Base-by-base conservation (phyloP, 2,329 filamentous ascomycete species). In the Fusarium virguliforme region DNA sequence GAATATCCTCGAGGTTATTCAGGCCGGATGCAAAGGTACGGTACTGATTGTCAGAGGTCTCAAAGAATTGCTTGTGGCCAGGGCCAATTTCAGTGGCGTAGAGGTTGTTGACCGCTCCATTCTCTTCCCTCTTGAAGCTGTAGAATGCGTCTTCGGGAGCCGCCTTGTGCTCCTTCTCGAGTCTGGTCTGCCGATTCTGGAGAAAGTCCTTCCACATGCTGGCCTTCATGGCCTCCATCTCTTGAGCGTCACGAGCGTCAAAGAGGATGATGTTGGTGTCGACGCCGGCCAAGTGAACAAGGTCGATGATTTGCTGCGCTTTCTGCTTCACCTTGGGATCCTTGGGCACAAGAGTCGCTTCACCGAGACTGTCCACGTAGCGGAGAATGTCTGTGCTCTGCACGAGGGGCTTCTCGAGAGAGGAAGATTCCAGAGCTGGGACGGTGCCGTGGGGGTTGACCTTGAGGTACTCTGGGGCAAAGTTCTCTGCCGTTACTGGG, bases 361-460 rank as follows among this genome's bases (percentile, higher is more conserved):
- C 32, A 0, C 57, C 35, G 1, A 71, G 38, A 5, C 38, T 38
- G 30, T 73, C 67, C 10, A 73, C 30, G 46, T 72, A 62, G 7
- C 67, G 65, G 26, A 67, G 62, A 35, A 72, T 53, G 30, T 67
- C 70, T 7, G 53, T 57, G 56, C 65, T 74, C 28, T 71, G 58
- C 10, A 55, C 54, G 4, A 71, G 51, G 4, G 70, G 68, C 32
- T 48, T 54, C 15, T 58, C 40, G 13, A 72, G 67, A 1, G 65
- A 54, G 4, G 71, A 48, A 8, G 70, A 67, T 4, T 38, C 60
- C 24, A 71, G 60, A 4, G 67, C 62, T 3, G 71, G 70, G n/a
- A 72, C 56, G 26, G 70, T 72, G 60, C 67, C 70, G 26, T 67
- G 62, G 18, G 60, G 62, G 30, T 72, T 74, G 50, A 74, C 62